Evolutionary conservation across 78 protist genomes (phyloP), one percentile per base, ranked within the genome.

Genomic region (Guillardia theta): DNA sequence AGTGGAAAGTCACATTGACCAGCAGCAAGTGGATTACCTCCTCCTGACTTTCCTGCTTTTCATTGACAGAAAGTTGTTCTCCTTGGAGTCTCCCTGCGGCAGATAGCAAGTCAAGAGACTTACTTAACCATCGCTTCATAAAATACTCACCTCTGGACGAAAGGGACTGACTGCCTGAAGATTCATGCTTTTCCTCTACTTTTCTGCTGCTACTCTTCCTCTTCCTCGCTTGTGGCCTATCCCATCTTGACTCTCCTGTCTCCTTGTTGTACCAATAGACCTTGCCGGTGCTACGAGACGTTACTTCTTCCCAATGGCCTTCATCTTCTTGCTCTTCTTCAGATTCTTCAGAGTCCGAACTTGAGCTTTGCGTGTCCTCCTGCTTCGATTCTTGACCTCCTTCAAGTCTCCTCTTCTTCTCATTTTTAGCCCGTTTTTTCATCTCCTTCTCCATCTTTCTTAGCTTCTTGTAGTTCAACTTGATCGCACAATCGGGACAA

Each of bases 401-500:
- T 53, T 53, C 18, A 18, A 53, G 33, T 18, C 18, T 70, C 41
- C 45, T 4, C 70, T 24, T 70, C 83, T 4, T 24, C 41, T 70
- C 83, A 36, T 70, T 70, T 24, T 70, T 70, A 15, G 27, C 22
- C 45, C 83, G 0, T 18, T 70, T 70, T 12, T 41, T 77, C 50
- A 18, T 48, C 48, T 77, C 50, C 88, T 77, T 77, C 41, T 1
- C 50, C 4, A 36, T 41, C 48, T 70, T 43, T 24, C 80, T 4
- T 19, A 6, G 46, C 48, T 41, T 36, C 43, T n/a, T 21, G 64
- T 43, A 87, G 92, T 92, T 53, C 43, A 92, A 46, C 87, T 92
- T 92, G 30, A 70, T 0, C 27, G 58, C 80, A 39, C 94, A 92
- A 9, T 92, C 87, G 6, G 94, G 94, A 39, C 94, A 92, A 37